Evolutionary conservation across 2,329 filamentous ascomycete species (phyloP).

Genomic region (Botrytis tulipae): DNA sequence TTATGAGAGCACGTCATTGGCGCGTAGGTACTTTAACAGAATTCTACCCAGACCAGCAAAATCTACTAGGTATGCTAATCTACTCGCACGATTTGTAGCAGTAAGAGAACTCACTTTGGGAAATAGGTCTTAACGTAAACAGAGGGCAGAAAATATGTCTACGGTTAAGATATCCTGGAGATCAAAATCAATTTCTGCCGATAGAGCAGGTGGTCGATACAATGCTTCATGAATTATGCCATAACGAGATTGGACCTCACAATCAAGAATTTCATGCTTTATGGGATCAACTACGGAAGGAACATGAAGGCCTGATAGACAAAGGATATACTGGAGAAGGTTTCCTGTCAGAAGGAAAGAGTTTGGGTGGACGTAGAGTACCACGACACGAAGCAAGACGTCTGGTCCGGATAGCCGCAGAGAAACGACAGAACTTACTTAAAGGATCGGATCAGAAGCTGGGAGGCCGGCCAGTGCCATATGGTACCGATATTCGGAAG

Average conservation of each 20-base stretch:
- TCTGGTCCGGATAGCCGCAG: slow-evolving; percentile 70
- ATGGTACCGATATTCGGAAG: slow-evolving; percentile 66
- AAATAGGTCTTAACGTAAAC: slow-evolving; percentile 71
- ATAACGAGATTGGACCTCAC: slow-evolving; percentile 82
- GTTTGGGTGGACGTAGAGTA: slow-evolving; percentile 66
- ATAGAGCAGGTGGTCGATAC: slow-evolving; percentile 82
- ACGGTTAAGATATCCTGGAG: slow-evolving; percentile 72
- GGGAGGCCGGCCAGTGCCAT: slow-evolving; percentile 58
- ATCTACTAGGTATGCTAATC: slow-evolving; percentile 61
- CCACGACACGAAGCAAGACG: slow-evolving; percentile 71
- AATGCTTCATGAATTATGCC: slow-evolving; percentile 90
- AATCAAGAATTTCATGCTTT: slow-evolving; percentile 78
- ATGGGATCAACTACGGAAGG: slow-evolving; percentile 86
- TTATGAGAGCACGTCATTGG: slow-evolving; percentile 87
- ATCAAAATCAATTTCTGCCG: slow-evolving; percentile 74
- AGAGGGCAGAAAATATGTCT: slow-evolving; percentile 76
- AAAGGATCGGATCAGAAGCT: slow-evolving; percentile 68
- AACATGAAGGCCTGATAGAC: slow-evolving; percentile 70
- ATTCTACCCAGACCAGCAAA: slow-evolving; percentile 74
- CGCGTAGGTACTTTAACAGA: slow-evolving; percentile 76
- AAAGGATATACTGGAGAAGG: slow-evolving; percentile 92
- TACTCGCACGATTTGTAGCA: neutral
- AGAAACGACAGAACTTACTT: slow-evolving; percentile 60
- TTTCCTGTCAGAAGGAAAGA: slow-evolving; percentile 73
- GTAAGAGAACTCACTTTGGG: neutral